phyloP scores from a whole-genome alignment of 768 basidiomycete genomes.

The Amanita inopinata region DNA sequence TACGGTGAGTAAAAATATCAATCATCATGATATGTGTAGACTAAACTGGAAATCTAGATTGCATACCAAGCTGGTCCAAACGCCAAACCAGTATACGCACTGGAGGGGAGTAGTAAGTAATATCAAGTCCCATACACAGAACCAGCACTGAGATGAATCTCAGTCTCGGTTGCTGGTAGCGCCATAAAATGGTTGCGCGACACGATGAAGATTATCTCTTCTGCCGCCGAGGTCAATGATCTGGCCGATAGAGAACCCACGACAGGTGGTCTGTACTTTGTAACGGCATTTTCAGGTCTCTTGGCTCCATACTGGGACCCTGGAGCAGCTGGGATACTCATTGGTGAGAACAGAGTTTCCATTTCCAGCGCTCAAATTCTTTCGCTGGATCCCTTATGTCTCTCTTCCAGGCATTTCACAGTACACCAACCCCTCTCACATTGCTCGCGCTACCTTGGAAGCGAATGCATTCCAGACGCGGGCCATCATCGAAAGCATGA shows the following conservation, averaged over 20 bases:
- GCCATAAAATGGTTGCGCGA: conserved; percentile 97
- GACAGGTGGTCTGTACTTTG: conserved; percentile 91
- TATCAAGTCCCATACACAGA: background rate
- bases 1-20: conserved; percentile 42
- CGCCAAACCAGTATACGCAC: conserved; percentile 77
- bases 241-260: conserved; percentile 69
- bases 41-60: conserved; percentile 36
- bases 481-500: conserved; percentile 93
- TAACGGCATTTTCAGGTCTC: conserved; percentile 92
- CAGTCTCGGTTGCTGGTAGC: conserved; percentile 90
- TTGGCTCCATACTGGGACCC: conserved; percentile 98
- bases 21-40: background rate
- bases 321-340: conserved; percentile 76
- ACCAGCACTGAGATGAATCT: background rate
- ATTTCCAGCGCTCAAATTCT: too few relatives aligned
- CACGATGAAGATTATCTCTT: conserved; percentile 72
- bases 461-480: conserved; percentile 95
- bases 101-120: conserved; percentile 85
- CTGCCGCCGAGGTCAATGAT: conserved; percentile 76
- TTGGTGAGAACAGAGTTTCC: conserved; percentile 35
- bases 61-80: conserved; percentile 82
- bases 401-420: conserved; percentile 53
- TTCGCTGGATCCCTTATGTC: background rate
- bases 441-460: conserved; percentile 91
- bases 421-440: conserved; percentile 87